Base-by-base conservation (phyloP, 2,329 filamentous ascomycete species). In the Diaporthe vaccinii region DNA sequence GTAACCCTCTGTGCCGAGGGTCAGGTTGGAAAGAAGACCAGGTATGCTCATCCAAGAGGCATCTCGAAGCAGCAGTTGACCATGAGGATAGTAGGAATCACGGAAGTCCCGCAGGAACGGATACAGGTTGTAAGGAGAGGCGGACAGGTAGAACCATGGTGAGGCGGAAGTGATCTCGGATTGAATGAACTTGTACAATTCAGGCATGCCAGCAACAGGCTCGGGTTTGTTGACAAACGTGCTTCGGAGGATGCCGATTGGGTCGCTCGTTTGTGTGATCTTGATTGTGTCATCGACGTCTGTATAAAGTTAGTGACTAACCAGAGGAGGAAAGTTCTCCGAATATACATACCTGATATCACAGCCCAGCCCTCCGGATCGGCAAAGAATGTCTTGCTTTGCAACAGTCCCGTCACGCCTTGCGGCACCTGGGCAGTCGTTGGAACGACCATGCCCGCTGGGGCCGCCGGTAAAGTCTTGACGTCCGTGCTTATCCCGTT, bases 281-380 rank as follows among this genome's bases (percentile, higher is more conserved):
- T 98, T 98, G 87, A 98, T 98, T 0, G 96, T 98, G 84, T 98
- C 96, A 81, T 98, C 97, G 78, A 98, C 91, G 80, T 98, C 96
- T 92, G 22, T 28, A 46, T 25, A 15, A 55, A 57, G 20, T 68
- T 17, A 70, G 72, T 25, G 28, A 17, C 10, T 44, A 36, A 3
- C 4, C 12, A 10, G 31, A 34, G 20, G 17, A 31, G 31, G 2
- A 28, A 5, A 41, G 10, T 4, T 14, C 17, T 36, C 72, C 0
- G 36, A 22, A 31, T 20, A 20, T n/a, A 51, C 84, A 70, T 83
- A 92, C 91, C 91, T 53, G 94, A 96, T 77, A 98, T 92, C 17
- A 98, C 85, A 17, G 91, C 91, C 95, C 95, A 98, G 10, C 96
- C 96, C 65, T 93, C 91, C 0, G 93, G 90, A 25, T 91, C 92